phyloP scores from a whole-genome alignment of 1,139 yeast genomes.

The Casaregolazyma lundiana region DNA sequence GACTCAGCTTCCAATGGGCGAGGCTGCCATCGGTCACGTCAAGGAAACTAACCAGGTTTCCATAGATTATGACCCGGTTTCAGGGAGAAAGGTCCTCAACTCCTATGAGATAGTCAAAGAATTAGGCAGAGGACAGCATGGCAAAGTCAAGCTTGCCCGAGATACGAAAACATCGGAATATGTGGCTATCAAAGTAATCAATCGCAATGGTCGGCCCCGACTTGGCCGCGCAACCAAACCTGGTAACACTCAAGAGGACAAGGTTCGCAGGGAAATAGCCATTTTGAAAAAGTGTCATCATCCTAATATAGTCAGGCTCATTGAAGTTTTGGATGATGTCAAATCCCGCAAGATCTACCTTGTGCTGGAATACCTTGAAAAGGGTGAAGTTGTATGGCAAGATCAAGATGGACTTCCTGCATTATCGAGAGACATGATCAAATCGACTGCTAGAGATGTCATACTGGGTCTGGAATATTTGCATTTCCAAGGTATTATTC shows the following conservation, averaged over 20 bases:
- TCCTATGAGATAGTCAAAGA: slow-evolving; percentile 86
- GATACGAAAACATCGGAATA: slow-evolving; percentile 64
- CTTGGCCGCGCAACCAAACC: slow-evolving; percentile 43
- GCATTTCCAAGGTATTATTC: slow-evolving; percentile 91
- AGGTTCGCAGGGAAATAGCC: slow-evolving; percentile 86
- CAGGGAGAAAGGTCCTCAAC: slow-evolving; percentile 77
- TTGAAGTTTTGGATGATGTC: slow-evolving; percentile 87
- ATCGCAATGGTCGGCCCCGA: slow-evolving; percentile 63
- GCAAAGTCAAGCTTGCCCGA: slow-evolving; percentile 87
- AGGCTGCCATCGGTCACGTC: slow-evolving; percentile 39
- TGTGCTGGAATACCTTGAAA: slow-evolving; percentile 85
- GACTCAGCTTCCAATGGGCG: neutral
- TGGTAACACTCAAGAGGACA: slow-evolving; percentile 56
- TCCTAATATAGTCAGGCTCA: slow-evolving; percentile 79
- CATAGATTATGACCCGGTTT: slow-evolving; percentile 84
- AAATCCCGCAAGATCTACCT: slow-evolving; percentile 81
- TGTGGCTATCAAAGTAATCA: slow-evolving; percentile 92
- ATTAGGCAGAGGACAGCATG: slow-evolving; percentile 95
- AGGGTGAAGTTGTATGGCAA: slow-evolving; percentile 89
- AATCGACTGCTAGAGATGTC: slow-evolving; percentile 61
- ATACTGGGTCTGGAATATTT: slow-evolving; percentile 86
- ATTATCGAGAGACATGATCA: slow-evolving; percentile 24
- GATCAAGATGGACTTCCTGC: slow-evolving; percentile 39
- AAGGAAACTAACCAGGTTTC: slow-evolving; percentile 80
- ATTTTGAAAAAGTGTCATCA: slow-evolving; percentile 93